These are phyloP conservation scores for Botrytis fragariae DNA, from an alignment of 2,329 filamentous ascomycete species.

Conservation along the genomic window DNA sequence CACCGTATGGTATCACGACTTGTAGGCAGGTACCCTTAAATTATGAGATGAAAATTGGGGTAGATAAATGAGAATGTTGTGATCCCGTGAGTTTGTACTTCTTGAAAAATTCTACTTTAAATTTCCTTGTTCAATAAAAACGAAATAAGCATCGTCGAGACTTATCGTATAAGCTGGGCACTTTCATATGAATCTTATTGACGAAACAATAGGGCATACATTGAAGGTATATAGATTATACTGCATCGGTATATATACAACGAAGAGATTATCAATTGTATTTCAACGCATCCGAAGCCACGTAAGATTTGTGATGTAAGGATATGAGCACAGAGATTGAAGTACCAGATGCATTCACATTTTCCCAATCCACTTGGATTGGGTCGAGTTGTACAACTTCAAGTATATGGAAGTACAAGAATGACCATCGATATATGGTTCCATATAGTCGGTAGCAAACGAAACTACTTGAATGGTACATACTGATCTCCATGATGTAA, in stretches of 20 bases:
- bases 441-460: constrained; percentile 12
- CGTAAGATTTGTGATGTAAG: not conserved
- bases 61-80: constrained; percentile 17
- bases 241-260: not conserved
- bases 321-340: not conserved
- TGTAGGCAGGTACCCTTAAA: constrained; percentile 20
- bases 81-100: constrained; percentile 15
- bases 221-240: not conserved
- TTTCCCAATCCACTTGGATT: constrained; percentile 3
- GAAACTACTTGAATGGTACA: not conserved
- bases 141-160: not conserved
- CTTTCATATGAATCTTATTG: not conserved
- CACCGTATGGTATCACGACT: constrained; percentile 1
- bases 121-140: not conserved
- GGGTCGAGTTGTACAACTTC: not conserved
- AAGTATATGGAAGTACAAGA: constrained; percentile 3
- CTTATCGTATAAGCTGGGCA: not conserved
- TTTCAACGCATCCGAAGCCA: not conserved
- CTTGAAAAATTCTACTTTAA: not conserved
- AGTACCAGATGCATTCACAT: not conserved
- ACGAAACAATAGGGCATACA: not conserved
- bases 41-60: constrained; percentile 1
- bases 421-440: not conserved
- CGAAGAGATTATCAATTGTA: not conserved
- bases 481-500: constrained; percentile 7